Base-by-base conservation (phyloP, 2,329 filamentous ascomycete genomes). In the Cercospora beticola region DNA sequence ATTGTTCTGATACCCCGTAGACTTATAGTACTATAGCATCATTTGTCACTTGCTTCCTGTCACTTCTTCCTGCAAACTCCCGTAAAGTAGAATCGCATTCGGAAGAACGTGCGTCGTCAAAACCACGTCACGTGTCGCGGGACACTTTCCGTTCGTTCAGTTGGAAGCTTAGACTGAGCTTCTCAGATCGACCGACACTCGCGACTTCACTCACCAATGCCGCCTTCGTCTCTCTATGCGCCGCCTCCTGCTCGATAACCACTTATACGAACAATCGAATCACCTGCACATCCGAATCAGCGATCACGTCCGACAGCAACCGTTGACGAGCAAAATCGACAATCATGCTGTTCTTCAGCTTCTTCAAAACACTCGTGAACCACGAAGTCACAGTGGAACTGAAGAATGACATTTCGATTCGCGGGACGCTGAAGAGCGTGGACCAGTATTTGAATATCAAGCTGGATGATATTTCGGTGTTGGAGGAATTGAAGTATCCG, bases 391-490 rank as follows among this genome's bases (percentile, higher is more conserved):
- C 94, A 58, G 93, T 99, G 79, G 95, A 99, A 85, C 92, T 99
- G 81, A 99, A 99, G 84, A 99, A 99, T 81, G 95, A 99, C 83
- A 97, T 99, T 76, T 93, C 94, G 79, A 96, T 99, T 80, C 92
- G 92, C 76, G 95, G 95, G 74, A 96, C 90, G 40, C 86, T 99
- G 74, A 99, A 98, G 86, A 96, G 92, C 78, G 94, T 99, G 74
- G 95, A 99, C 80, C 95, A 98, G 84, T 99, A 97, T 83, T 88
- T 99, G 78, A 99, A 99, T 83, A 97, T 99, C 83, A 98, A 98
- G 85, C 88, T 99, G 62, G 95, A 99, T 78, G 93, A 97, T 78
- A 96, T 98, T 70, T 87, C 90, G 71, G 94, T 98, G 33, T 87
- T 97, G 28, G 94, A 99, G 74, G 93, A 98, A 83, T 84, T 95